Conservation (phyloP, 73 alveolate species). For the Stentor coeruleus region DNA sequence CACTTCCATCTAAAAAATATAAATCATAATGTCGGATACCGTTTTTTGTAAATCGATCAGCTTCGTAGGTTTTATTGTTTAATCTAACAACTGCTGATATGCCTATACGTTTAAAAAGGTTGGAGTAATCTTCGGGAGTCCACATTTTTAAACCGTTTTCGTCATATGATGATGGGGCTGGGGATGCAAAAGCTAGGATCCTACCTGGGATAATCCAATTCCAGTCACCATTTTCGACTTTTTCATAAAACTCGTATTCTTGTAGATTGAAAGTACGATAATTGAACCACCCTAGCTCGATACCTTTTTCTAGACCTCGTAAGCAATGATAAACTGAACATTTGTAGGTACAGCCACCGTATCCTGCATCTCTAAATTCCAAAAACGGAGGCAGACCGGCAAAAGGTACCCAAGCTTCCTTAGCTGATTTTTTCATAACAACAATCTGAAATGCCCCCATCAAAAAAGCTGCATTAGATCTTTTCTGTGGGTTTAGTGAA, state of each 20-base stretch:
- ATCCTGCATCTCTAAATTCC: constrained; percentile 83
- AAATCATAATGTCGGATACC: constrained; percentile 64
- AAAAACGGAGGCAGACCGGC: constrained; percentile 57
- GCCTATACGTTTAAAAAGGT: constrained; percentile 57
- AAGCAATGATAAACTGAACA: constrained; percentile 76
- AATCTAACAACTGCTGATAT: constrained; percentile 61
- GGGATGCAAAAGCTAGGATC: constrained; percentile 87
- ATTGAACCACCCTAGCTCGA: constrained; percentile 87
- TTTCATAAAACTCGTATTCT: constrained; percentile 89
- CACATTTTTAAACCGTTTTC: constrained; percentile 50
- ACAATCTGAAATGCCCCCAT: constrained; percentile 88
- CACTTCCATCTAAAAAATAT: constrained; percentile 69
- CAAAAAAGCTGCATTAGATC: constrained; percentile 91
- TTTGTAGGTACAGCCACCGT: constrained; percentile 80
- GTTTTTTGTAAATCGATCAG: constrained; percentile 37
- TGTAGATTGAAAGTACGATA: constrained; percentile 67
- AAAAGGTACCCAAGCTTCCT: constrained; percentile 80
- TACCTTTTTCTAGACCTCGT: constrained; percentile 82
- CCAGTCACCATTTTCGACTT: constrained; percentile 91
- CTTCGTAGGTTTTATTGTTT: constrained; percentile 61
- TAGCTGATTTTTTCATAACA: constrained; percentile 64
- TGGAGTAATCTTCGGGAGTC: constrained; percentile 73
- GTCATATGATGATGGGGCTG: constrained; percentile 60
- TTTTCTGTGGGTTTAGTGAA: constrained; percentile 65
- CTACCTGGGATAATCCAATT: constrained; percentile 89